Conservation (phyloP, 2,329 filamentous ascomycete species). For the Aciculosporium take region DNA sequence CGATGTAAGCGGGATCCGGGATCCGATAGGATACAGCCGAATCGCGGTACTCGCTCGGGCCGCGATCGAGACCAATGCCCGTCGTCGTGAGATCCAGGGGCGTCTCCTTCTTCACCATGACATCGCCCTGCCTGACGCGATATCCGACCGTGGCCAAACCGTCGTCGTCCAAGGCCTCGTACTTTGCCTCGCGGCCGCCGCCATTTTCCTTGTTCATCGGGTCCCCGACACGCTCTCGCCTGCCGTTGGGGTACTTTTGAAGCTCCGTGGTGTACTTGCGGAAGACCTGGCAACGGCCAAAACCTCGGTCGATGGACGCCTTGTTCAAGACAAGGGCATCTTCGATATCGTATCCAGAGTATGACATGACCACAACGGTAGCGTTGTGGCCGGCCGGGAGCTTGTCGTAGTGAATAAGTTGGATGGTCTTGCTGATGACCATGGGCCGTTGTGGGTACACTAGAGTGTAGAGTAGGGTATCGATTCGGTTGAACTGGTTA, state of each 20-base stretch:
- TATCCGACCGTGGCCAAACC: constrained; percentile 80
- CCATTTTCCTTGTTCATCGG: constrained; percentile 37
- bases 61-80: constrained; percentile 53
- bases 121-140: constrained; percentile 62
- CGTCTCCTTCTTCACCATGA: constrained; percentile 80
- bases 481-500: constrained; percentile 94
- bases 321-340: constrained; percentile 96
- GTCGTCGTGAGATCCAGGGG: constrained; percentile 65
- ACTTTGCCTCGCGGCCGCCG: constrained; percentile 54
- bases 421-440: constrained; percentile 94
- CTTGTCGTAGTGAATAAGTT: constrained; percentile 93
- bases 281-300: constrained; percentile 95
- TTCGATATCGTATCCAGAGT: constrained; percentile 98
- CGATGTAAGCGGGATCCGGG: constrained; percentile 74
- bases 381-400: constrained; percentile 94
- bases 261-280: constrained; percentile 80
- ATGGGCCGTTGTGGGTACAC: constrained; percentile 96
- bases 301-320: constrained; percentile 85
- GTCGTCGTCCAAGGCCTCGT: constrained; percentile 65
- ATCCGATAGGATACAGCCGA: constrained; percentile 67
- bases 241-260: constrained; percentile 79
- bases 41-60: constrained; percentile 50
- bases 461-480: constrained; percentile 89
- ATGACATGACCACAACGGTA: constrained; percentile 97
- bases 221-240: constrained; percentile 48